These are phyloP conservation scores for Globisporangium solare DNA, from an alignment of 352 stramenopile genomes.

Conservation along the genomic window DNA sequence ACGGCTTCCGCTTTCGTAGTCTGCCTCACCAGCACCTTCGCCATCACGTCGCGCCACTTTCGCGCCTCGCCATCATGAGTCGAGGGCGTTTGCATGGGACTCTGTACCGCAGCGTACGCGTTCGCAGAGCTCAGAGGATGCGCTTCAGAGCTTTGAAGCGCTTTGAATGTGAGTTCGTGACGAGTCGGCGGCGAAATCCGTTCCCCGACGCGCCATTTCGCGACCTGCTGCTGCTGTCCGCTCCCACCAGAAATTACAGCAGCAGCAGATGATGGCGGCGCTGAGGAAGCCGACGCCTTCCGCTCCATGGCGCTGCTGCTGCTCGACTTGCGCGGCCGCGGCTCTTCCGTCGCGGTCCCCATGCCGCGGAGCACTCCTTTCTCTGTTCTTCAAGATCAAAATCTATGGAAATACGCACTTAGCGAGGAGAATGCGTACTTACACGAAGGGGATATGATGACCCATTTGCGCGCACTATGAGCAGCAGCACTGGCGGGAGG, in stretches of 20 bases:
- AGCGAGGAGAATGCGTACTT: too few species aligned
- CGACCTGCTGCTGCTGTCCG: background rate
- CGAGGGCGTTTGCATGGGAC: too few species aligned
- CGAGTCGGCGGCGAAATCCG: constrained; percentile 25
- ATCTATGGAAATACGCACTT: too few species aligned
- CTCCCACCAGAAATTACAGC: background rate
- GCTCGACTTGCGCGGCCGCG: too few species aligned
- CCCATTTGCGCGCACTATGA: background rate
- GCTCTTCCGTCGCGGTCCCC: too few species aligned
- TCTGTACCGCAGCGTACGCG: background rate
- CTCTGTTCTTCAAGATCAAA: too few species aligned
- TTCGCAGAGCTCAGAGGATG: constrained; percentile 35
- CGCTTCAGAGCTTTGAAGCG: constrained; percentile 24
- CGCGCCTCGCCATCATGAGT: background rate
- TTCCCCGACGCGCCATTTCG: constrained; percentile 40
- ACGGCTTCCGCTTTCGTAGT: background rate
- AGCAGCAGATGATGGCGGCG: background rate
- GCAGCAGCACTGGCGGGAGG: constrained; percentile 2
- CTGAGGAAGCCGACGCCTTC: too few species aligned
- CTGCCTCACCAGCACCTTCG: background rate
- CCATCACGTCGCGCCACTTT: background rate
- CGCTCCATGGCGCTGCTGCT: too few species aligned
- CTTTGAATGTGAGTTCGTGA: constrained; percentile 16
- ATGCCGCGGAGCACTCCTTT: too few species aligned
- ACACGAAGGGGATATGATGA: too few species aligned